Evolutionary conservation across 768 basidiomycete species (phyloP).

Genomic region (Mycena chlorophos): DNA sequence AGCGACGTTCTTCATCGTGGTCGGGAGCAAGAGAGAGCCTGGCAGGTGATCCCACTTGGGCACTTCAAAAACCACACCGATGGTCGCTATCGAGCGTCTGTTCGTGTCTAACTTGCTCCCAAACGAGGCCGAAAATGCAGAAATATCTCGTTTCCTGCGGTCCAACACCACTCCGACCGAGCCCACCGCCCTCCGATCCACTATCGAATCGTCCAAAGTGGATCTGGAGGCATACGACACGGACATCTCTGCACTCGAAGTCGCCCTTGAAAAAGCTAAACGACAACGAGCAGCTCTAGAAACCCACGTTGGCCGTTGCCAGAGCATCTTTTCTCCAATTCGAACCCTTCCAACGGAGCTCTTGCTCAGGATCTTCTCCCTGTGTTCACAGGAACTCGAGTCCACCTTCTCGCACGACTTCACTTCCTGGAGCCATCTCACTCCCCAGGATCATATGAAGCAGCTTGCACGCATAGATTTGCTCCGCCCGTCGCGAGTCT

Average conservation of each 20-base stretch:
- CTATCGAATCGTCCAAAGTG: background rate
- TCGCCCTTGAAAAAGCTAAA: background rate
- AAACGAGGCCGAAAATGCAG: background rate
- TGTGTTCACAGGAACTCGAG: background rate
- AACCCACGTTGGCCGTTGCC: background rate
- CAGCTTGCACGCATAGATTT: constrained; percentile 2
- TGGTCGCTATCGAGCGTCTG: background rate
- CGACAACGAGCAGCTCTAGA: constrained; percentile 1
- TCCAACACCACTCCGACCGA: background rate
- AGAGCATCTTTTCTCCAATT: constrained; percentile 6
- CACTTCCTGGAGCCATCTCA: background rate
- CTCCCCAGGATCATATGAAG: constrained; percentile 2
- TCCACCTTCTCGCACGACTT: background rate
- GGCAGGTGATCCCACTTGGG: too few species aligned
- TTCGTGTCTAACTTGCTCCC: constrained; percentile 3
- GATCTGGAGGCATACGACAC: constrained; percentile 2
- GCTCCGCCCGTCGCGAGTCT: constrained; percentile 1
- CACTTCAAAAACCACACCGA: too few species aligned
- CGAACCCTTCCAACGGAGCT: constrained; percentile 9
- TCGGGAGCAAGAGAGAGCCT: too few species aligned
- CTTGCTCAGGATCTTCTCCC: constrained; percentile 5
- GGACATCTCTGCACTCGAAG: background rate
- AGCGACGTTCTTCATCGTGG: background rate
- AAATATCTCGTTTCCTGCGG: constrained; percentile 1
- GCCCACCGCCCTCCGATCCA: background rate